A percentile compares a stretch with the other conserved stretches of the same genome.
Evolutionary conservation across 257 asterid species (phyloP).

Genomic region (Knoxia roxburghii): DNA sequence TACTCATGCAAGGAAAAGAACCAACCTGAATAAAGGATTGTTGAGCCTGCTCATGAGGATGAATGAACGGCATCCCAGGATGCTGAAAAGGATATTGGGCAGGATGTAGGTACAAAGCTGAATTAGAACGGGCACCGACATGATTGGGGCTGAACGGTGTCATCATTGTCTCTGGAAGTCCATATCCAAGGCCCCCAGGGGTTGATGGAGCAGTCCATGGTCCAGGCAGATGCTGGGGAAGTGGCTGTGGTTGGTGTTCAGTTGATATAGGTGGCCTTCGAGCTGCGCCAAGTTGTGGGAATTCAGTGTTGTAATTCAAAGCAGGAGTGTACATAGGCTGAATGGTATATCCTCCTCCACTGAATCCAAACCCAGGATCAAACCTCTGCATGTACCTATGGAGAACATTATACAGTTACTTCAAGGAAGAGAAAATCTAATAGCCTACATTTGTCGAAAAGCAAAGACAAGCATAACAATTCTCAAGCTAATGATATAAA

Average conservation of each 20-base stretch:
- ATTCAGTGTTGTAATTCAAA: slow-evolving; percentile 81
- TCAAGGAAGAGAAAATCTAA: not conserved
- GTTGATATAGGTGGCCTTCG: slow-evolving; percentile 60
- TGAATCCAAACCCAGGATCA: slow-evolving; percentile 95
- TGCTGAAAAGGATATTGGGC: slow-evolving; percentile 79
- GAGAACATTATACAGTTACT: slow-evolving; percentile 1
- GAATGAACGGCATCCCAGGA: slow-evolving; percentile 74
- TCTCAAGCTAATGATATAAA: no score
- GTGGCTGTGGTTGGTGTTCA: slow-evolving; percentile 73
- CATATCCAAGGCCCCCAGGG: slow-evolving; percentile 73
- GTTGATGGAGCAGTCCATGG: slow-evolving; percentile 63
- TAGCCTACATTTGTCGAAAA: not conserved
- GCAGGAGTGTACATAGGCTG: slow-evolving; percentile 98
- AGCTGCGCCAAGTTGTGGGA: slow-evolving; percentile 86
- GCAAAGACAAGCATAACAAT: no score
- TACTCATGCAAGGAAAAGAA: not conserved
- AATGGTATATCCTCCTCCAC: slow-evolving; percentile 73
- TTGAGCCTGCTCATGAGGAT: slow-evolving; percentile 77
- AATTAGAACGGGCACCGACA: slow-evolving; percentile 50
- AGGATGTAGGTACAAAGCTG: slow-evolving; percentile 63
- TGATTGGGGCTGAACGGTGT: slow-evolving; percentile 71
- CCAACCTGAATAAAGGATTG: slow-evolving; percentile 84
- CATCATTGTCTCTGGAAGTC: slow-evolving; percentile 66
- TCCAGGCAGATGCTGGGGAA: slow-evolving; percentile 73
- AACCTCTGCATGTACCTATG: slow-evolving; percentile 92